phyloP scores from a whole-genome alignment of 2,329 filamentous ascomycete genomes.

The Alternaria ventricosa region DNA sequence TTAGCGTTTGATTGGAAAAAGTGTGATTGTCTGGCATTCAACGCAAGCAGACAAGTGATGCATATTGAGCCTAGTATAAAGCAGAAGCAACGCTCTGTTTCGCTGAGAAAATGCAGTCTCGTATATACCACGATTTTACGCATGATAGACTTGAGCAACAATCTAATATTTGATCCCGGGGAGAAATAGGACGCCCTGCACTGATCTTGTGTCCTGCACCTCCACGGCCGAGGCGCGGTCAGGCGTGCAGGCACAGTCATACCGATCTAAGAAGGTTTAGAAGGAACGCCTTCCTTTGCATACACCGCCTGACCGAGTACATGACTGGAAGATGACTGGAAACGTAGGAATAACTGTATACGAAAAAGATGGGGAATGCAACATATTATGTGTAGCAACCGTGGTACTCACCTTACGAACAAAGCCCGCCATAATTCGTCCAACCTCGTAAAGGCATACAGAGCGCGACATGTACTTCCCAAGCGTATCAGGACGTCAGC shows the following conservation, averaged over 20 bases:
- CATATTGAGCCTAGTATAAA: neutral
- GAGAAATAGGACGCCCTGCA: neutral
- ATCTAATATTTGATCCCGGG: neutral
- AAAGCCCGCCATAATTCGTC: conserved; percentile 91
- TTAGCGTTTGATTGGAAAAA: neutral
- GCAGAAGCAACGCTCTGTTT: neutral
- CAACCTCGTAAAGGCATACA: conserved; percentile 82
- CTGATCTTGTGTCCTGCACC: neutral
- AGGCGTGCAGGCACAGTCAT: conserved; percentile 11
- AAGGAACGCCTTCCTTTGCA: neutral
- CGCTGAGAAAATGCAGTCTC: neutral
- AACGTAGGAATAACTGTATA: conserved; percentile 2
- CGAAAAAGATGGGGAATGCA: conserved; percentile 3
- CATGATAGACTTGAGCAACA: neutral
- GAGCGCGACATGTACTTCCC: conserved; percentile 79
- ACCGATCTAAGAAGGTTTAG: neutral
- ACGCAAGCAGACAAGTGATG: neutral
- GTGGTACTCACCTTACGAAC: conserved; percentile 77
- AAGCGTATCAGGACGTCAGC: conserved; percentile 66
- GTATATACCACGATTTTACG: neutral
- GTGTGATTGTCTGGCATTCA: neutral
- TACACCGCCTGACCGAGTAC: conserved; percentile 1
- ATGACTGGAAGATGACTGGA: neutral
- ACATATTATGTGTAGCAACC: conserved; percentile 5
- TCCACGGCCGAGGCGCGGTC: neutral